Conservation (phyloP, 2,329 filamentous ascomycete genomes). For the Alternaria sp. region DNA sequence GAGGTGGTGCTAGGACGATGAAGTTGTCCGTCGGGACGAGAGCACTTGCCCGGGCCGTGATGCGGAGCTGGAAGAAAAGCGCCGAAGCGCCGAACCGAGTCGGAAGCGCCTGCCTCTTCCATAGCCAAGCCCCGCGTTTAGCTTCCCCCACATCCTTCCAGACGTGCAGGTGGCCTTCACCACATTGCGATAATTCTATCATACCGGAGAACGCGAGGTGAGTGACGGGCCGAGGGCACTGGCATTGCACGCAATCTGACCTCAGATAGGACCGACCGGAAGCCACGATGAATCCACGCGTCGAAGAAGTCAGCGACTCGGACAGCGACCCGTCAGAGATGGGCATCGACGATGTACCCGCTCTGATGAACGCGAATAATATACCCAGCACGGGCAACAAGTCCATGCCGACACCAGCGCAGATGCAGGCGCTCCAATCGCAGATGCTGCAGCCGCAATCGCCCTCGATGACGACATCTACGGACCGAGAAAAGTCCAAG, state of each 20-base stretch:
- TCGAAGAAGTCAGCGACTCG: slow-evolving; percentile 91
- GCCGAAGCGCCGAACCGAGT: slow-evolving; percentile 2
- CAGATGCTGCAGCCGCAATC: slow-evolving; percentile 46
- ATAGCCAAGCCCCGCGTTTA: slow-evolving; percentile 15
- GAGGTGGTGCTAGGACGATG: background rate
- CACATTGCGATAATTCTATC: background rate
- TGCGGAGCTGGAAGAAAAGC: background rate
- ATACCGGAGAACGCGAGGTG: slow-evolving; percentile 1
- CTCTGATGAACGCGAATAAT: slow-evolving; percentile 53
- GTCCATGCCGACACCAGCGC: slow-evolving; percentile 36
- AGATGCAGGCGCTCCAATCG: slow-evolving; percentile 36
- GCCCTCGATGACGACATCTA: slow-evolving; percentile 49
- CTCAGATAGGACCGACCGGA: background rate
- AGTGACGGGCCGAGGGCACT: background rate
- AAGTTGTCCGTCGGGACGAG: slow-evolving; percentile 3
- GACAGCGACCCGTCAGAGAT: slow-evolving; percentile 69
- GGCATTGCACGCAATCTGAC: background rate
- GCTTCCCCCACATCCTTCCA: slow-evolving; percentile 10
- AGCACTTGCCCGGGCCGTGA: slow-evolving; percentile 7
- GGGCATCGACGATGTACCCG: slow-evolving; percentile 85
- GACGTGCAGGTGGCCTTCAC: slow-evolving; percentile 2
- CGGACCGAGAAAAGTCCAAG: slow-evolving; percentile 65
- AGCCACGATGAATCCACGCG: slow-evolving; percentile 66
- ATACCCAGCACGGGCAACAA: slow-evolving; percentile 34
- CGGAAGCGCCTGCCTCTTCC: slow-evolving; percentile 1